Conservation (phyloP, 108 stramenopile species). For the Nitzschia palea region DNA sequence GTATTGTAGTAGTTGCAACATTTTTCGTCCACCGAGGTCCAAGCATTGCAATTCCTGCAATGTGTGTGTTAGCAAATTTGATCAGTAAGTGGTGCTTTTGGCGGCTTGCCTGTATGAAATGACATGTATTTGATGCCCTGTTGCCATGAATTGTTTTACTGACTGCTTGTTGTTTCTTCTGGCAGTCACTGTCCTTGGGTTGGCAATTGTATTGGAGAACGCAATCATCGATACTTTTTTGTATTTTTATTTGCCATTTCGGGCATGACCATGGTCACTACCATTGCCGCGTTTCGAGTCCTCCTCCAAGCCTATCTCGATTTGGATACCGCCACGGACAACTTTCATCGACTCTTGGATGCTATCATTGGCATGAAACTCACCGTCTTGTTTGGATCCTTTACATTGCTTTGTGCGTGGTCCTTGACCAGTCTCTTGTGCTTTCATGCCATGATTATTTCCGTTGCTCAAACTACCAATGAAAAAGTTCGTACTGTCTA, state of each 20-base stretch:
- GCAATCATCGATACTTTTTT: conserved; percentile 90
- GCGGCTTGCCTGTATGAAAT: neutral
- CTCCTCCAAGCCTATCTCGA: conserved; percentile 43
- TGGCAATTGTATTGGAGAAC: conserved; percentile 93
- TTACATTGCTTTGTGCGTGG: conserved; percentile 78
- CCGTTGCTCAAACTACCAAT: conserved; percentile 83
- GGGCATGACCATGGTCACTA: conserved; percentile 53
- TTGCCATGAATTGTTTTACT: neutral
- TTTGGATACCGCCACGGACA: conserved; percentile 13
- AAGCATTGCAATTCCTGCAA: conserved; percentile 96
- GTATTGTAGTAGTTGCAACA: conserved; percentile 88
- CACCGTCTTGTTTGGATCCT: conserved; percentile 56
- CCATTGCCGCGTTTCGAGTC: conserved; percentile 46
- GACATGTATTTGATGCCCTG: neutral
- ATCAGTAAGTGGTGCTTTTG: conserved; percentile 70
- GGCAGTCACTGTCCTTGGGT: conserved; percentile 94
- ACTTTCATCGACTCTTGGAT: conserved; percentile 32
- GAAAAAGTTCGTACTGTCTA: conserved; percentile 81
- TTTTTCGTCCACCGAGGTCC: conserved; percentile 85
- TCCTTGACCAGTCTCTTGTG: conserved; percentile 61
- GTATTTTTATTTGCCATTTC: conserved; percentile 66
- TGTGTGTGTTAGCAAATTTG: conserved; percentile 90
- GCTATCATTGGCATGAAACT: conserved; percentile 53
- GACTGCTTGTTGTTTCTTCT: neutral
- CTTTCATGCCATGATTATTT: conserved; percentile 80